phyloP scores from a whole-genome alignment of 78 protist genomes.

The Dictyostelium capitatum region DNA sequence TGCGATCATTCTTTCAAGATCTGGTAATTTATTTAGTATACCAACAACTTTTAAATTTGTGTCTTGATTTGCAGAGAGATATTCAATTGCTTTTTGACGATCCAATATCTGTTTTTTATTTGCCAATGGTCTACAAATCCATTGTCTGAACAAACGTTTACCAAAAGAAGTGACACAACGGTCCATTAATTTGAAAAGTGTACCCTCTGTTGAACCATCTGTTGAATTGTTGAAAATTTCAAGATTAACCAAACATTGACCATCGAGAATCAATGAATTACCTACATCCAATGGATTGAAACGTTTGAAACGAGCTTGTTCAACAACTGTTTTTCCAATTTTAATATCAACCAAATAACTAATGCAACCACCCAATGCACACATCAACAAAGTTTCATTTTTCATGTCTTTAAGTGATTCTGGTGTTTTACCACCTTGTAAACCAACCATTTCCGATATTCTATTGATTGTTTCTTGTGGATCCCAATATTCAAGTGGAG shows the following conservation, averaged over 20 bases:
- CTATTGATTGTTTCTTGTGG: background rate
- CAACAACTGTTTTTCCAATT: constrained; percentile 24
- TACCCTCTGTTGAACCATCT: constrained; percentile 79
- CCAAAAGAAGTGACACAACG: constrained; percentile 80
- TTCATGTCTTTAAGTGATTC: background rate
- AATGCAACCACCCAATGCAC: constrained; percentile 67
- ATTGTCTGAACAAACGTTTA: constrained; percentile 56
- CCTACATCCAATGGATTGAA: constrained; percentile 41
- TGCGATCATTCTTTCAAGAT: constrained; percentile 77
- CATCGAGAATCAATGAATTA: constrained; percentile 72
- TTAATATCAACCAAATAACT: constrained; percentile 43
- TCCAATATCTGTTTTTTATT: constrained; percentile 26
- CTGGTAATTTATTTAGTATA: constrained; percentile 45
- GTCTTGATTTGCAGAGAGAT: constrained; percentile 15
- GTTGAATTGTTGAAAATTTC: constrained; percentile 75
- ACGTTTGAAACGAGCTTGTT: constrained; percentile 27
- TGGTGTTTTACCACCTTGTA: background rate
- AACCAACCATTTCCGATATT: background rate
- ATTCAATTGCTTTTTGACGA: constrained; percentile 67
- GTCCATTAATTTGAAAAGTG: constrained; percentile 76
- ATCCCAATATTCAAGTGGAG: constrained; percentile 36
- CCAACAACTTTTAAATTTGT: background rate
- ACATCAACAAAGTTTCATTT: background rate
- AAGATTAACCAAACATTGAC: constrained; percentile 71
- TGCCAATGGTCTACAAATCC: constrained; percentile 82